Evolutionary conservation across 2,329 filamentous ascomycete species (phyloP).

Genomic region (Cercospora citrullina): DNA sequence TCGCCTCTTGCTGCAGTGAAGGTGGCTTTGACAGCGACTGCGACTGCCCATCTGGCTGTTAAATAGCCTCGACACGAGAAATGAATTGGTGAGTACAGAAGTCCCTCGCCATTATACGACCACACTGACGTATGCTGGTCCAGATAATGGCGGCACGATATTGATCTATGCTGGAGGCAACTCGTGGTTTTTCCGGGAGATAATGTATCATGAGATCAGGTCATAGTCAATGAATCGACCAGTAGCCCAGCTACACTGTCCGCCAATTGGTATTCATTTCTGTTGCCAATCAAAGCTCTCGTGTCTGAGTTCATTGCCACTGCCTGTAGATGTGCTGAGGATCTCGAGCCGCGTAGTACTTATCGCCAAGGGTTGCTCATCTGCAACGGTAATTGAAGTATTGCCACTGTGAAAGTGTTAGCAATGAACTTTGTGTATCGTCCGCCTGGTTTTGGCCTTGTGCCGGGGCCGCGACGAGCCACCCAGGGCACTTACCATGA

Average conservation of each 20-base stretch:
- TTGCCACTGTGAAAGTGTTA: background rate
- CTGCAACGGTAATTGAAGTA: background rate
- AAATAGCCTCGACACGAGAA: background rate
- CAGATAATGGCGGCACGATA: background rate
- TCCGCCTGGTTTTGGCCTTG: background rate
- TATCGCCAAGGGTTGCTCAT: background rate
- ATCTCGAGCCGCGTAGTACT: background rate
- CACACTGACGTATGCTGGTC: background rate
- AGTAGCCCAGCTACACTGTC: background rate
- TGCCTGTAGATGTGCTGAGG: background rate
- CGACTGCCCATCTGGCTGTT: background rate
- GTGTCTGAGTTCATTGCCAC: background rate
- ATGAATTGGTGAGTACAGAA: background rate
- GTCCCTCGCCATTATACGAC: background rate
- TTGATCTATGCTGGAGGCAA: background rate
- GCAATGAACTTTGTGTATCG: background rate
- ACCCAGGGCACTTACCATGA: background rate
- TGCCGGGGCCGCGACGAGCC: background rate
- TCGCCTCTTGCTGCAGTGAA: background rate
- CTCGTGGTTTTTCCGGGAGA: background rate
- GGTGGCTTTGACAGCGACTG: background rate
- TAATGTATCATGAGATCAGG: background rate
- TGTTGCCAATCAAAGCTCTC: background rate
- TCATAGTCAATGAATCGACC: background rate
- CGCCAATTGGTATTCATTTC: background rate